Evolutionary conservation across 108 stramenopile genomes (phyloP).

Genomic region (Fragilaria crotonensis): DNA sequence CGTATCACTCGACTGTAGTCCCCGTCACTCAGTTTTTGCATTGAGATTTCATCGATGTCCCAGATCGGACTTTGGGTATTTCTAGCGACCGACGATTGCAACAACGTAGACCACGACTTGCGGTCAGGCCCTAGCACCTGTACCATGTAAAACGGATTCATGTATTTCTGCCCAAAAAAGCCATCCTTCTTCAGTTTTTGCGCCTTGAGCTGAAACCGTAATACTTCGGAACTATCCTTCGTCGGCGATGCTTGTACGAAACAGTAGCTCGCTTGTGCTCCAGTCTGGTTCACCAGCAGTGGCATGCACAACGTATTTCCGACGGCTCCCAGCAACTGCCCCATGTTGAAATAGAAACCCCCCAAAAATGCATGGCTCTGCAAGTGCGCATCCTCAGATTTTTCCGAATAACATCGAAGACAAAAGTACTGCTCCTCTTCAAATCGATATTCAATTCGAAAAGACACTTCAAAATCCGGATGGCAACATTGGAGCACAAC

Average conservation of each 20-base stretch:
- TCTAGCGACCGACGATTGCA: slow-evolving; percentile 50
- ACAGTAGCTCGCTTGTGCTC: too few species aligned
- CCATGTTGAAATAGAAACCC: slow-evolving; percentile 38
- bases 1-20: slow-evolving; percentile 20
- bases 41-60: slow-evolving; percentile 35
- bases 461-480: slow-evolving; percentile 36
- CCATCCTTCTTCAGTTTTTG: slow-evolving; percentile 24
- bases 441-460: slow-evolving; percentile 43
- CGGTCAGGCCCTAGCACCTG: slow-evolving; percentile 45
- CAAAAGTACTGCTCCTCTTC: slow-evolving; percentile 46
- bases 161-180: slow-evolving; percentile 16
- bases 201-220: slow-evolving; percentile 2
- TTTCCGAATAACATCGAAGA: slow-evolving; percentile 47
- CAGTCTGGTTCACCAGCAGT: slow-evolving; percentile 9
- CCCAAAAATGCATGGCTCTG: slow-evolving; percentile 52
- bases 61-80: slow-evolving; percentile 40
- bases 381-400: slow-evolving; percentile 39
- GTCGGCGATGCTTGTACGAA: slow-evolving; percentile 9
- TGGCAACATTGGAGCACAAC: slow-evolving; percentile 28
- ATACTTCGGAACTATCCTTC: not conserved
- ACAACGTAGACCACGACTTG: slow-evolving; percentile 49
- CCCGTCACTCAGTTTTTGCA: slow-evolving; percentile 50
- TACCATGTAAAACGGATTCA: slow-evolving; percentile 32
- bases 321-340: slow-evolving; percentile 44
- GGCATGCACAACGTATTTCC: slow-evolving; percentile 36